Evolutionary conservation across 768 basidiomycete species (phyloP).

Genomic region (Gyrodon lividus): DNA sequence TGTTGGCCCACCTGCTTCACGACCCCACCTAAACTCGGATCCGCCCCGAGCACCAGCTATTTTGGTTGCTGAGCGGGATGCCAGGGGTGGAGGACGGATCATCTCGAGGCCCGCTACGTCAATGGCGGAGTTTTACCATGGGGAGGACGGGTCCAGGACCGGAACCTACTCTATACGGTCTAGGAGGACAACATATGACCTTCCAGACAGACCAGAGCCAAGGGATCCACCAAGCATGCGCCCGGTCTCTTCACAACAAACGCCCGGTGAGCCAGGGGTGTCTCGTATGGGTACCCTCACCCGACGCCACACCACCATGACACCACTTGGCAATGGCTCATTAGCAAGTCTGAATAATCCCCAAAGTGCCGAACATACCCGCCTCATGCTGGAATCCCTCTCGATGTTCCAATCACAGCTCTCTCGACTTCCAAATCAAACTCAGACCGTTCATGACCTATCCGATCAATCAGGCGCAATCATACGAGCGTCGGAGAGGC

Average conservation of each 20-base stretch:
- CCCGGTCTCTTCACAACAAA: conserved; percentile 13
- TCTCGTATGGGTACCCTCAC: conserved; percentile 9
- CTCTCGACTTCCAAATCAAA: conserved; percentile 49
- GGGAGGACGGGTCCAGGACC: conserved; percentile 13
- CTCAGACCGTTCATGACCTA: conserved; percentile 50
- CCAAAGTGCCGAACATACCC: conserved; percentile 54
- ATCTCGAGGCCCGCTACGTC: conserved; percentile 49
- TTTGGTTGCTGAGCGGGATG: conserved; percentile 20
- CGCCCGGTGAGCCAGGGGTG: conserved; percentile 15
- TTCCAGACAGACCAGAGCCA: conserved; percentile 23
- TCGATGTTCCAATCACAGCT: conserved; percentile 69
- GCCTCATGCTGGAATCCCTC: conserved; percentile 70
- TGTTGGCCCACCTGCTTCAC: conserved; percentile 14
- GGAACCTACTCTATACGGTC: conserved; percentile 18
- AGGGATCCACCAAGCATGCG: conserved; percentile 15
- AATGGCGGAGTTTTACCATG: conserved; percentile 49
- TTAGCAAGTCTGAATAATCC: conserved; percentile 11
- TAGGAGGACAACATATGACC: conserved; percentile 23
- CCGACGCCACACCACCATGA: conserved; percentile 14
- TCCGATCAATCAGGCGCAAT: conserved; percentile 60
- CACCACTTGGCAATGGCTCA: conserved; percentile 18
- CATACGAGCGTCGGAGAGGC: conserved; percentile 61
- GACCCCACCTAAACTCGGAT: conserved; percentile 27
- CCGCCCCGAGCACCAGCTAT: conserved; percentile 17
- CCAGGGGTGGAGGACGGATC: conserved; percentile 17